Evolutionary conservation across 345 rosid genomes (phyloP).

Genomic region (Rhodamnia rubescens): DNA sequence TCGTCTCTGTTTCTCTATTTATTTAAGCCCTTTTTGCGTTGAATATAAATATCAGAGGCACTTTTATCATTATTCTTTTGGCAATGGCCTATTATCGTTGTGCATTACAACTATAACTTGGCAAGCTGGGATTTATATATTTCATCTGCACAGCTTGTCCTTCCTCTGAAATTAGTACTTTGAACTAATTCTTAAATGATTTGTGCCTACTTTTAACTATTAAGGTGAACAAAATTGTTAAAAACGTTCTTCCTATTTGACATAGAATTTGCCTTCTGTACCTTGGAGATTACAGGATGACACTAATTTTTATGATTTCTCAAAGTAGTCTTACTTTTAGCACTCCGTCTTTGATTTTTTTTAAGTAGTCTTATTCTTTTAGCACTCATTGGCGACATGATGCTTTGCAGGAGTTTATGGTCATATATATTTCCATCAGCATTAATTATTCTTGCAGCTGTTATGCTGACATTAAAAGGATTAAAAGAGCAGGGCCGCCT

Average conservation of each 20-base stretch:
- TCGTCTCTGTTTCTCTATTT: no score
- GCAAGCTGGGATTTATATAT: background rate
- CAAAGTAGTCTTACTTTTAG: background rate
- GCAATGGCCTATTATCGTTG: no score
- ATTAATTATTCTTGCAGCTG: slow-evolving; percentile 53
- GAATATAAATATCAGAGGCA: no score
- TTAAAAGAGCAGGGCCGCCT: slow-evolving; percentile 90
- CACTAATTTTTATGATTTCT: background rate
- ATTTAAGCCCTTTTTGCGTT: no score
- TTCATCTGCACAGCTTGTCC: background rate
- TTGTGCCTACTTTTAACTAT: background rate
- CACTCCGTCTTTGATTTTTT: background rate
- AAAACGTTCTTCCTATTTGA: background rate
- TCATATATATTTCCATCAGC: slow-evolving; percentile 52
- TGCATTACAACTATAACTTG: background rate
- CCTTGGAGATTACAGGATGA: background rate
- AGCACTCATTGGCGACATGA: background rate
- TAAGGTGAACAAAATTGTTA: background rate
- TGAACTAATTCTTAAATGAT: background rate
- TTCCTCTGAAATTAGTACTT: background rate
- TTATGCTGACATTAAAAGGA: slow-evolving; percentile 80
- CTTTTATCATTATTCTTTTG: no score
- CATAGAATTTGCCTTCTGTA: background rate
- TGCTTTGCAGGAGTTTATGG: slow-evolving; percentile 53
- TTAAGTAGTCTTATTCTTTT: background rate